Evolutionary conservation across 176 grass and related monocot species (phyloP), one percentile per base, ranked within the genome.

Genomic region (Carex littledalei): DNA sequence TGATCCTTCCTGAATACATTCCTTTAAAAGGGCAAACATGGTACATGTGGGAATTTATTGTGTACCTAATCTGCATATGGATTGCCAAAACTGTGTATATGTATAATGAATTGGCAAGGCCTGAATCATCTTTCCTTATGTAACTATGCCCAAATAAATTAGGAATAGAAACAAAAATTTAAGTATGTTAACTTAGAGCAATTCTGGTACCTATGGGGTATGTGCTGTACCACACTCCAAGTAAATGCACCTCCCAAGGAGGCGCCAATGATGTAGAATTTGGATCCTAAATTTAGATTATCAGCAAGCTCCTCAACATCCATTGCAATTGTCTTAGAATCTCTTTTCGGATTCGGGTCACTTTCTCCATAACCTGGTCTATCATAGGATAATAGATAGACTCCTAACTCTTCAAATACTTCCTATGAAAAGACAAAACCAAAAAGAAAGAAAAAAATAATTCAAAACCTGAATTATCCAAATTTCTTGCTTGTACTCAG

Each of bases 281-380:
- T 94, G 8, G 84, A 35, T 2, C 92, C 90, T 3, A 97, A 89
- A 72, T 91, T 41, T 67, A 97, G 82, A 31, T 91, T 88, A 31
- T 94, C 90, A 3, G 92, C 94, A 4, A 97, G 90, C 62, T 97
- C 87, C 3, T 88, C 90, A 37, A 92, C 87, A 85, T 97, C 94
- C 0, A 89, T 63, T 47, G 92, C 84, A 17, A 78, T 87, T 87
- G 88, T 92, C 83, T 89, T 92, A 78, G 75, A 90, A 0, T 81
- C 87, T 52, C 66, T 78, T n/a, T 37, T 83, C 3, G 81, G 94
- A 79, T 94, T 54, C 8, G 81, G 87, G 14, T 97, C 94, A 68
- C 94, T 97, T 84, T 97, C 92, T 7, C 41, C 92, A 11, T 97
- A 97, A n/a, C 92, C 94, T 0, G 92, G 88, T 61, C 94, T 88